Conservation (phyloP, 73 alveolate species). For the Paramecium sexaurelia region DNA sequence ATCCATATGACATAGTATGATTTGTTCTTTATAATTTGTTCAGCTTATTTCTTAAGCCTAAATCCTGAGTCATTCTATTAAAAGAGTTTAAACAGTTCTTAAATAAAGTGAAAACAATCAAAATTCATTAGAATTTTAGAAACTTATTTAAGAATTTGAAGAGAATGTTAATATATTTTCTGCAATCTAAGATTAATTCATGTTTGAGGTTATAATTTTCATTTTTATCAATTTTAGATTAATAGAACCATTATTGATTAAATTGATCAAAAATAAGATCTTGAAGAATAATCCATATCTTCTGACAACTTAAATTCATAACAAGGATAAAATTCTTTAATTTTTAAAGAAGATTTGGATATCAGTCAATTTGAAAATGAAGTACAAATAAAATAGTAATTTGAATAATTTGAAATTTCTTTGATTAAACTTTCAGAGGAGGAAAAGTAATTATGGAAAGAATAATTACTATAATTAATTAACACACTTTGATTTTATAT, state of each 20-base stretch:
- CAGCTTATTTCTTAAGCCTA: background rate
- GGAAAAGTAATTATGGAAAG: no score
- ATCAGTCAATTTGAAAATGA: background rate
- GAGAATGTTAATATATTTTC: background rate
- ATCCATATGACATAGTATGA: no score
- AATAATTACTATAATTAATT: slow-evolving; percentile 1
- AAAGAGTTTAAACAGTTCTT: background rate
- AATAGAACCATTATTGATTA: background rate
- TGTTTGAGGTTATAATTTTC: background rate
- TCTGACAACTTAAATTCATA: background rate
- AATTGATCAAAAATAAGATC: background rate
- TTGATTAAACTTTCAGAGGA: background rate
- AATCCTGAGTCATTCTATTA: background rate
- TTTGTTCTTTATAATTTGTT: no score
- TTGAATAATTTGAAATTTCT: background rate
- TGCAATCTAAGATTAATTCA: background rate
- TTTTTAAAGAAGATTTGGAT: background rate
- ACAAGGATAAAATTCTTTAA: background rate
- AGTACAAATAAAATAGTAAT: background rate
- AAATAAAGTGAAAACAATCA: background rate
- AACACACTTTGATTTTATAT: background rate
- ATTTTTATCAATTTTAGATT: background rate
- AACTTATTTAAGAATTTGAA: background rate
- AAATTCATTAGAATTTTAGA: background rate
- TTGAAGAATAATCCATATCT: background rate